Evolutionary conservation across 805 yeast species (phyloP).

Genomic region (Ogataea wickerhamii): DNA sequence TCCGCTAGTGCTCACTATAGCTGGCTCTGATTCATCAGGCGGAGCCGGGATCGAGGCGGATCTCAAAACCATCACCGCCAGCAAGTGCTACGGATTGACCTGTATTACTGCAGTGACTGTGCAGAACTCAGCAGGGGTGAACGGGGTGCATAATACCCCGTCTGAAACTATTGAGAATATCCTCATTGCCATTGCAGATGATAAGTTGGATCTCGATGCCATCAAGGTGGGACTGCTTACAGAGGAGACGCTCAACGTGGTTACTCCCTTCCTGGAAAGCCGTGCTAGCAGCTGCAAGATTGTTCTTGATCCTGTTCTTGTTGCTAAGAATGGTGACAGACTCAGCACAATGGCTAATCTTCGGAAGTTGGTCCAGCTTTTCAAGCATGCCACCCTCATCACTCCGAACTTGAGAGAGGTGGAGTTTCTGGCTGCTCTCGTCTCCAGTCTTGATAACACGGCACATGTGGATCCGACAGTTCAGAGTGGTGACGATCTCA

Average conservation of each 20-base stretch:
- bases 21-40: slow-evolving; percentile 85
- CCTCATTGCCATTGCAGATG: slow-evolving; percentile 55
- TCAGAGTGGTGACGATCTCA: slow-evolving; percentile 14
- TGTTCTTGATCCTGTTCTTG: slow-evolving; percentile 81
- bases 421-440: slow-evolving; percentile 19
- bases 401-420: slow-evolving; percentile 77
- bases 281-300: slow-evolving; percentile 23
- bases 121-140: slow-evolving; percentile 60
- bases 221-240: slow-evolving; percentile 79
- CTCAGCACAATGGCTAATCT: slow-evolving; percentile 42
- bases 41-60: slow-evolving; percentile 96
- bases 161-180: slow-evolving; percentile 43
- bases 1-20: slow-evolving; percentile 46
- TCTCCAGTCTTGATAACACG: slow-evolving; percentile 24
- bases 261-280: slow-evolving; percentile 28
- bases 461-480: slow-evolving; percentile 4
- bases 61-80: slow-evolving; percentile 72
- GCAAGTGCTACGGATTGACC: slow-evolving; percentile 75
- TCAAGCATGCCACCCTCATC: slow-evolving; percentile 35
- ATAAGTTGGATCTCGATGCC: slow-evolving; percentile 56
- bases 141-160: slow-evolving; percentile 42
- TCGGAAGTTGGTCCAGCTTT: slow-evolving; percentile 13
- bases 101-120: slow-evolving; percentile 79
- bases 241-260: slow-evolving; percentile 37
- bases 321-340: slow-evolving; percentile 69